Base-by-base conservation (phyloP, 208 protist genomes). In the Trypanosoma caninum region DNA sequence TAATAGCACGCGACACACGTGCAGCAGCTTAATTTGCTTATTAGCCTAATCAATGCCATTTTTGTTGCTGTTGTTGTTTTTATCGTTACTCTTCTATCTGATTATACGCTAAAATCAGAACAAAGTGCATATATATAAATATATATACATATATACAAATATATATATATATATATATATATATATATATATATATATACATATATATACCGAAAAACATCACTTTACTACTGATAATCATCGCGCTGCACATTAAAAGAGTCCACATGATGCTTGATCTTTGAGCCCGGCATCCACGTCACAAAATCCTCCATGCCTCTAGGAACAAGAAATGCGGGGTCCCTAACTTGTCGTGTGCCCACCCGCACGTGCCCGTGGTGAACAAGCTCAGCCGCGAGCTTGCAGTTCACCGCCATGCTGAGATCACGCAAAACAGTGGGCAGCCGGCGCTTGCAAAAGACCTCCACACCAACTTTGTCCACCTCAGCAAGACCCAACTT, bases 361-460 rank as follows among this genome's bases (percentile, higher is more conserved):
- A 97, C 87, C 9, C 89, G 83, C 30, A 97, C 78, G 47, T 96
- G 91, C 2, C 91, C 91, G 64, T 97, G 91, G 44, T 95, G 82
- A 30, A 95, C 80, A 11, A 93, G 51, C 9, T 89, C 85, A 10
- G 82, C 79, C 11, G 83, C 91, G 9, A 94, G 44, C 55, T 91
- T 87, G 71, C 87, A 93, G 72, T 91, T 95, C n/a, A 77, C 68
- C 9, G 89, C 72, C 85, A 97, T 94, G 55, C 88, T 88, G 51
- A 92, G 69, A 60, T 93, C 84, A 6, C 82, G 77, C 57, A 97
- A 54, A 27, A 97, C 78, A n/a, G 86, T 94, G 7, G 91, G 85
- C 23, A 97, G 53, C 28, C 91, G 82, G 27, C 91, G 84, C 50
- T 78, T 84, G 72, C 91, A 97, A 69, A 97, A 97, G 11, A 76